These are phyloP conservation scores for Neurospora tetrasperma DNA, from an alignment of 495 filamentous ascomycete species.

Conservation along the genomic window DNA sequence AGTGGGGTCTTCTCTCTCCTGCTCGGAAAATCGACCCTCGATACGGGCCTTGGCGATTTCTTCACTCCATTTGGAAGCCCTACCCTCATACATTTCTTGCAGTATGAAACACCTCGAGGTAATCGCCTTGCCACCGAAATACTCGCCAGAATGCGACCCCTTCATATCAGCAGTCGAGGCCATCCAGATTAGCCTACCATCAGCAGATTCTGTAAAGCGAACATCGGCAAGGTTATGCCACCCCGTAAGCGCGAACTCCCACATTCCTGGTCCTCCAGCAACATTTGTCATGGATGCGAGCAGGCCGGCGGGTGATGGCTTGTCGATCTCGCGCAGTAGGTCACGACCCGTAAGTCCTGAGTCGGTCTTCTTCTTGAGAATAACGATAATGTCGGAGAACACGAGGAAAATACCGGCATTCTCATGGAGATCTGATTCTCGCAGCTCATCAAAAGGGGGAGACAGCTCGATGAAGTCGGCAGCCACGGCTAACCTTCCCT, in stretches of 20 bases:
- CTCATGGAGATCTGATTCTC: slow-evolving; percentile 19
- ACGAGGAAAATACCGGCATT: slow-evolving; percentile 63
- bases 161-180: slow-evolving; percentile 48
- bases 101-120: slow-evolving; percentile 55
- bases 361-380: slow-evolving; percentile 56
- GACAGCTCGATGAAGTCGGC: slow-evolving; percentile 70
- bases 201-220: slow-evolving; percentile 65
- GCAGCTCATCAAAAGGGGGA: slow-evolving; percentile 49
- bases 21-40: slow-evolving; percentile 70
- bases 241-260: slow-evolving; percentile 64
- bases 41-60: slow-evolving; percentile 79
- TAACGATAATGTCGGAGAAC: slow-evolving; percentile 71
- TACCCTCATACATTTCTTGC: slow-evolving; percentile 69
- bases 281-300: slow-evolving; percentile 46
- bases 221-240: slow-evolving; percentile 60
- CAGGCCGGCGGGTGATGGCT: slow-evolving; percentile 49
- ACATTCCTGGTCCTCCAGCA: slow-evolving; percentile 37
- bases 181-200: slow-evolving; percentile 65
- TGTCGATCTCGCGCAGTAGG: slow-evolving; percentile 73
- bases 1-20: slow-evolving; percentile 63
- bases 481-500: slow-evolving; percentile 74
- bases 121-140: slow-evolving; percentile 38
- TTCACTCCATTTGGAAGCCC: slow-evolving; percentile 65
- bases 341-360: slow-evolving; percentile 61
- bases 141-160: slow-evolving; percentile 33